Evolutionary conservation across 2,329 filamentous ascomycete species (phyloP).

Genomic region (Epichloe elymi): DNA sequence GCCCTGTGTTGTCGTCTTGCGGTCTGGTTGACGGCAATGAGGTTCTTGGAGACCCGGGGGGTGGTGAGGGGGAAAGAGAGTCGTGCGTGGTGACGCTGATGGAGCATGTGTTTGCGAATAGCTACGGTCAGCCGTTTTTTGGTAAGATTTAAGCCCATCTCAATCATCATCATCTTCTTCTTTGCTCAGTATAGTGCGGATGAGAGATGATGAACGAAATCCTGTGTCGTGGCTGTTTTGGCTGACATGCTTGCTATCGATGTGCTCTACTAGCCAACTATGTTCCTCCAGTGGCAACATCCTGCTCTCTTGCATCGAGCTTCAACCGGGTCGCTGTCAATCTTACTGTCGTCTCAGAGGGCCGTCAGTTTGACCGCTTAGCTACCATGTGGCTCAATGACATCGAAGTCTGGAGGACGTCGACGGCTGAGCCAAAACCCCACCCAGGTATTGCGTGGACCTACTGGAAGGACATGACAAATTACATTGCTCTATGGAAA

Average conservation of each 20-base stretch:
- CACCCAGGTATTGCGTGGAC: conserved; percentile 58
- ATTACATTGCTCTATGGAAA: conserved; percentile 56
- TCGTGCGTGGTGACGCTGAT: conserved; percentile 48
- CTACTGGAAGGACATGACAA: conserved; percentile 67
- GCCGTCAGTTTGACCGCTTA: conserved; percentile 64
- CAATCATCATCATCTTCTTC: background rate
- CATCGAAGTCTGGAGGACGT: conserved; percentile 70
- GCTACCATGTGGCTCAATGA: conserved; percentile 65
- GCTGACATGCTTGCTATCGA: background rate
- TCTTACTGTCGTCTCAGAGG: conserved; percentile 57
- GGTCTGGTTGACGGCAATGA: conserved; percentile 15
- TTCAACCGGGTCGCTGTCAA: conserved; percentile 69
- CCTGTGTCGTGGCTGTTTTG: background rate
- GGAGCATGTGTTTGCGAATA: conserved; percentile 56
- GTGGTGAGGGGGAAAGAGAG: background rate
- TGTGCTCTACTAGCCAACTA: conserved; percentile 5
- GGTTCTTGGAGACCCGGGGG: background rate
- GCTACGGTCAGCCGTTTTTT: conserved; percentile 62
- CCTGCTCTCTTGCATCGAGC: conserved; percentile 51
- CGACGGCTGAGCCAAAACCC: conserved; percentile 62
- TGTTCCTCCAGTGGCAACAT: conserved; percentile 34
- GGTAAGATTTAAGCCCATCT: conserved; percentile 31
- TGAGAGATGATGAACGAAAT: background rate
- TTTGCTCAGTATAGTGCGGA: background rate
- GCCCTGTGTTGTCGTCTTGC: conserved; percentile 44